A percentile compares a stretch with the other conserved stretches of the same genome.
Evolutionary conservation across 148 eudicot genomes (phyloP).

Genomic region (Tetragonia tetragonoides): DNA sequence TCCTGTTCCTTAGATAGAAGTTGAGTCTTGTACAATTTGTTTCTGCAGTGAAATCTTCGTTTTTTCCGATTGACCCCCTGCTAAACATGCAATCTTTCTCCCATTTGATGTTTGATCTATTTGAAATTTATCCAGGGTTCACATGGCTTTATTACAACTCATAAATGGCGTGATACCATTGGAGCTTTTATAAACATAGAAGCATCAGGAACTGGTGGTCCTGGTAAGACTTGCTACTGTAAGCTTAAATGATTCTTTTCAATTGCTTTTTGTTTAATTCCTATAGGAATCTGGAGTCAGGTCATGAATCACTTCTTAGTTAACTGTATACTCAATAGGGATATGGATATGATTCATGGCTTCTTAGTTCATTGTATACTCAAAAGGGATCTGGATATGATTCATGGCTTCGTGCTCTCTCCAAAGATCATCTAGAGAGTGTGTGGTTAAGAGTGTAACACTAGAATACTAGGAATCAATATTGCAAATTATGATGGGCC

Average conservation of each 20-base stretch:
- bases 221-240: slow-evolving; percentile 44
- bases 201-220: slow-evolving; percentile 93
- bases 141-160: slow-evolving; percentile 91
- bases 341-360: neutral
- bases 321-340: neutral
- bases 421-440: neutral
- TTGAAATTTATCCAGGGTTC: slow-evolving; percentile 59
- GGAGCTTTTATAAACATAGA: slow-evolving; percentile 94
- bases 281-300: neutral
- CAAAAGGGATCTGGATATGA: neutral
- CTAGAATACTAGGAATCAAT: neutral
- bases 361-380: neutral
- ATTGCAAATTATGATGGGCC: neutral
- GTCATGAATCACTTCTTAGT: neutral
- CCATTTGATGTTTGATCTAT: neutral
- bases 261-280: neutral
- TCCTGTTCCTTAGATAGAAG: neutral
- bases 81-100: neutral
- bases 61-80: neutral
- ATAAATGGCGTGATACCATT: slow-evolving; percentile 79
- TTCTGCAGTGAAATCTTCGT: neutral
- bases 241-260: neutral
- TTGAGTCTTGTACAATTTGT: neutral
- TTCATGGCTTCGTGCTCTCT: neutral
- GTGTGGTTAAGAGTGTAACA: neutral